phyloP scores from a whole-genome alignment of 345 rosid genomes.

The Populus tremula region DNA sequence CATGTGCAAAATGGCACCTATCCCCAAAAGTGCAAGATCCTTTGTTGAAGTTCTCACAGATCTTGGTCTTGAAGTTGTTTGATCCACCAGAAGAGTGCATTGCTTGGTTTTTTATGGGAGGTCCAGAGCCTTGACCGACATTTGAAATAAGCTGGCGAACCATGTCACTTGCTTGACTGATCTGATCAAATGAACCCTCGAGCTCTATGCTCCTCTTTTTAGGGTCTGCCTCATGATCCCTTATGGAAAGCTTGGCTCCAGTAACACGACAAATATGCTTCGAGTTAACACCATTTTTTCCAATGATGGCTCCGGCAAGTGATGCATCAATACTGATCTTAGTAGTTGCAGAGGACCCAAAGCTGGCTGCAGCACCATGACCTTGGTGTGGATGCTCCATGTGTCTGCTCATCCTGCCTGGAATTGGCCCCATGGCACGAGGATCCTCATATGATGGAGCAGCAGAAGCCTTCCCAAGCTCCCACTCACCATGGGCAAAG shows the following conservation, averaged over 20 bases:
- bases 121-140: conserved; percentile 48
- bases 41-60: conserved; percentile 69
- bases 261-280: conserved; percentile 85
- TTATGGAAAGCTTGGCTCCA: conserved; percentile 84
- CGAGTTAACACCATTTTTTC: conserved; percentile 88
- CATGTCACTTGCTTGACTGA: conserved; percentile 93
- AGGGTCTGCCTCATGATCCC: conserved; percentile 80
- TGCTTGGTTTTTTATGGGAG: conserved; percentile 28
- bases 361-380: conserved; percentile 63
- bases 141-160: conserved; percentile 79
- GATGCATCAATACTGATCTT: conserved; percentile 91
- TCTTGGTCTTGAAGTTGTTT: conserved; percentile 75
- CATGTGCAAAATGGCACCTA: conserved; percentile 91
- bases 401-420: conserved; percentile 49
- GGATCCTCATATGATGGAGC: conserved; percentile 62
- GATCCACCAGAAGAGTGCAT: conserved; percentile 20
- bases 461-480: conserved; percentile 55
- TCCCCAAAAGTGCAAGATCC: conserved; percentile 88
- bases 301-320: conserved; percentile 92
- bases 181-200: conserved; percentile 95
- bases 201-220: conserved; percentile 84
- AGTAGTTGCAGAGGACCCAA: conserved; percentile 86
- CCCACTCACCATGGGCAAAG: conserved; percentile 88
- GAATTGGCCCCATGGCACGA: conserved; percentile 43
- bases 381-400: conserved; percentile 44